Evolutionary conservation across 2,329 filamentous ascomycete species (phyloP).

Genomic region (Aspergillus costaricaensis): DNA sequence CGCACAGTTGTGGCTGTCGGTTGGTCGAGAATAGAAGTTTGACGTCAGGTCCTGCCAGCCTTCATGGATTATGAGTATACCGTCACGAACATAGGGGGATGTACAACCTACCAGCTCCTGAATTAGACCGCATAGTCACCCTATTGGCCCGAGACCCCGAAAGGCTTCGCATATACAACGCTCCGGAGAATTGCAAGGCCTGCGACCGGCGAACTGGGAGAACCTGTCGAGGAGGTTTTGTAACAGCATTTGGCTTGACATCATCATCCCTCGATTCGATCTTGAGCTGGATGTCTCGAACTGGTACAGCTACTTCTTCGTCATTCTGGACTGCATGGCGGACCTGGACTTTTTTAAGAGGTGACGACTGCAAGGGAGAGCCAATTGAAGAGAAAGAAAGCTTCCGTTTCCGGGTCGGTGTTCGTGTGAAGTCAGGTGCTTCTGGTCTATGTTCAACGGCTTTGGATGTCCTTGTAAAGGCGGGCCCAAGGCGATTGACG

Average conservation of each 20-base stretch:
- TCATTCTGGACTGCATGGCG: constrained; percentile 35
- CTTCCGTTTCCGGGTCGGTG: constrained; percentile 49
- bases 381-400: constrained; percentile 48
- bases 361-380: constrained; percentile 54
- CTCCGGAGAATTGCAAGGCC: constrained; percentile 39
- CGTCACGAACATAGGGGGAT: neutral
- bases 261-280: constrained; percentile 19
- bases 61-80: constrained; percentile 27
- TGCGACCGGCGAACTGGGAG: constrained; percentile 40
- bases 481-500: constrained; percentile 45
- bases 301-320: constrained; percentile 27
- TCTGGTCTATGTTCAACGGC: constrained; percentile 31
- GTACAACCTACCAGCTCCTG: constrained; percentile 38
- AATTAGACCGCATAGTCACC: constrained; percentile 38
- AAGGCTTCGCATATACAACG: constrained; percentile 43
- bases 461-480: constrained; percentile 43
- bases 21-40: constrained; percentile 59
- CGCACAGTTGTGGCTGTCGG: constrained; percentile 55
- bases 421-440: constrained; percentile 34
- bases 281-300: constrained; percentile 31
- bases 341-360: constrained; percentile 46
- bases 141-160: constrained; percentile 32
- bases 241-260: constrained; percentile 16
- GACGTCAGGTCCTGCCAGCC: constrained; percentile 62
- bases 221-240: constrained; percentile 29